phyloP scores from a whole-genome alignment of 768 basidiomycete species.

The Sarcodon aspratus region DNA sequence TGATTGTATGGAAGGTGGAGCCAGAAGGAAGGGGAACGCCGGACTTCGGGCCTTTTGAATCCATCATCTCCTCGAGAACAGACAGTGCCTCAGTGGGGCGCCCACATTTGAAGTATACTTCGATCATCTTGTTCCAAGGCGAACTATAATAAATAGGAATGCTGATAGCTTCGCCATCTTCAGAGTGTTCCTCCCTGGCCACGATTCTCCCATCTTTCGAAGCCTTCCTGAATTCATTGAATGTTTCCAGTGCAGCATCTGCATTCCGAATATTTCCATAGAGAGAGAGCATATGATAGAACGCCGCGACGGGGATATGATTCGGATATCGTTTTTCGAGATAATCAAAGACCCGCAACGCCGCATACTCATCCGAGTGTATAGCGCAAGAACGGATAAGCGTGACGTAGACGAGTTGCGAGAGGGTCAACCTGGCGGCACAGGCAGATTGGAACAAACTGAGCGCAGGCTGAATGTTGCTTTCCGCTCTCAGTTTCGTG shows the following conservation, averaged over 20 bases:
- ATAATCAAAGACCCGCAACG: slow-evolving; percentile 54
- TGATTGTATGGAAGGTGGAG: slow-evolving; percentile 52
- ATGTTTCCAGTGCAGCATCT: slow-evolving; percentile 43
- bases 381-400: slow-evolving; percentile 55
- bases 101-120: slow-evolving; percentile 56
- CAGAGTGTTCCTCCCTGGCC: too few species aligned
- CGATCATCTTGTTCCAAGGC: slow-evolving; percentile 70
- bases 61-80: slow-evolving; percentile 64
- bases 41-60: slow-evolving; percentile 19
- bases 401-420: slow-evolving; percentile 29
- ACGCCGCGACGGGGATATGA: slow-evolving; percentile 26
- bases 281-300: slow-evolving; percentile 43
- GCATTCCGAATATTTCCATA: slow-evolving; percentile 44
- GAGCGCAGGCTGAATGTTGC: slow-evolving; percentile 62
- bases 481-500: slow-evolving; percentile 41
- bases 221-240: slow-evolving; percentile 43
- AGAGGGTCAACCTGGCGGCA: slow-evolving; percentile 22
- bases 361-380: slow-evolving; percentile 45
- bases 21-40: slow-evolving; percentile 47
- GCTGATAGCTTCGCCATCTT: slow-evolving; percentile 2
- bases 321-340: slow-evolving; percentile 33
- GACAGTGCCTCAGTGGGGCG: slow-evolving; percentile 51
- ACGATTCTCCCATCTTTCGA: slow-evolving; percentile 20
- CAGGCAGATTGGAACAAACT: slow-evolving; percentile 57
- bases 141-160: slow-evolving; percentile 24